Evolutionary conservation across 2,329 filamentous ascomycete genomes (phyloP), one percentile per base, ranked within the genome.

Genomic region (Aspergillus neoniger): DNA sequence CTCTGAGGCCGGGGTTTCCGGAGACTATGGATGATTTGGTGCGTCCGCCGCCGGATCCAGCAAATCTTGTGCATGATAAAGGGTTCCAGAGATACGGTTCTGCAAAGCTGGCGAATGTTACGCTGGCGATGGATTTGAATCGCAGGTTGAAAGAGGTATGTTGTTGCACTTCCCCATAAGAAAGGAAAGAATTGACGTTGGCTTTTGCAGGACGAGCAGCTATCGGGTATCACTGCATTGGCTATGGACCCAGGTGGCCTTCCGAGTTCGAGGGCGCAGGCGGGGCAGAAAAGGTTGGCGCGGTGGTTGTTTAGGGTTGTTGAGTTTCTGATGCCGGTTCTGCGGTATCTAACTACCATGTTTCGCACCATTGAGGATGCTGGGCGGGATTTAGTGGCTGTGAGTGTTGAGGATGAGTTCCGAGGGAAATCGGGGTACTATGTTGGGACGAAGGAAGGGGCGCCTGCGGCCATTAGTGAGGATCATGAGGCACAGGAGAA

Each of bases 61-160:
- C 57, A 2, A 57, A 56, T 0, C 74, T 81, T 17, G 70, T 74
- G 21, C 62, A 73, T 21, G 79, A 76, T 3, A 67, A 70, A 5
- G 80, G 80, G 3, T 81, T 80, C 32, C 73, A 79, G 56, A 69
- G 78, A 56, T 83, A 82, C 64, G 79, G 72, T 2, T 75, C 74
- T 23, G 75, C 77, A 0, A 83, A 82, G 63, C 63, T 79, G 14
- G 78, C 74, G 3, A 67, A 76, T 12, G 66, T 79, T 4, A 78
- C 77, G 67, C 77, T 76, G 63, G 76, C 73, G 62, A 76, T 80
- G 59, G 75, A 76, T 28, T 62, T 82, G 17, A 80, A 79, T 53
- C 66, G 67, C 32, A 58, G 68, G 4, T 57, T 78, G 19, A 56
- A 73, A 55, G 63, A 62, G 57, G 75, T 74, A 68, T 5, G 28